These are phyloP conservation scores for Escovopsis weberi DNA, from an alignment of 2,329 filamentous ascomycete species.

Conservation along the genomic window DNA sequence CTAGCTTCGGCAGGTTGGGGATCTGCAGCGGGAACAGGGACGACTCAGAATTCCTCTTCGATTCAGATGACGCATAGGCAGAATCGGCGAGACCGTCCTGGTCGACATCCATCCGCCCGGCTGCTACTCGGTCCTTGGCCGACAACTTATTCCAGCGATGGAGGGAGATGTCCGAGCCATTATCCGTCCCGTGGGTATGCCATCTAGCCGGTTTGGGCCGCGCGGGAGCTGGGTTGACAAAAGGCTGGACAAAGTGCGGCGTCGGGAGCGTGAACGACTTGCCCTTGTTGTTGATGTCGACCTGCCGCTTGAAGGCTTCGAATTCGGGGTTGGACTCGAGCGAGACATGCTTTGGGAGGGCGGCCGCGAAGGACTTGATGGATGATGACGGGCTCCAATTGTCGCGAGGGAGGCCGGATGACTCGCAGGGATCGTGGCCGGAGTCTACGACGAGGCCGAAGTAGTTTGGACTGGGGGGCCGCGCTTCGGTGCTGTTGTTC, in stretches of 20 bases:
- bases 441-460: constrained; percentile 63
- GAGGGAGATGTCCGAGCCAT: constrained; percentile 21
- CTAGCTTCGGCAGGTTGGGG: constrained; percentile 28
- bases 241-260: constrained; percentile 28
- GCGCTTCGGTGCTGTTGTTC: constrained; percentile 19
- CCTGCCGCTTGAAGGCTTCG: constrained; percentile 61
- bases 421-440: constrained; percentile 45
- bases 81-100: constrained; percentile 34
- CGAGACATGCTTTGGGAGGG: constrained; percentile 53
- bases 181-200: constrained; percentile 34
- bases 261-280: constrained; percentile 31
- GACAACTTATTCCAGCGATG: constrained; percentile 10
- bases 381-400: constrained; percentile 67
- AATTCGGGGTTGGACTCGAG: constrained; percentile 70
- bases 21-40: constrained; percentile 28
- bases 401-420: constrained; percentile 48
- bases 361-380: constrained; percentile 53
- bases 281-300: constrained; percentile 43
- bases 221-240: constrained; percentile 14
- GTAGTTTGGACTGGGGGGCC: constrained; percentile 64
- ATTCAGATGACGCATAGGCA: constrained; percentile 39
- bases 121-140: constrained; percentile 10
- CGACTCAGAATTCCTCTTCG: constrained; percentile 36
- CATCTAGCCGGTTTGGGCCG: constrained; percentile 32
- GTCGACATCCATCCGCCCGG: constrained; percentile 28